Base-by-base conservation (phyloP, 441 rosid species). In the Melastoma candidum region DNA sequence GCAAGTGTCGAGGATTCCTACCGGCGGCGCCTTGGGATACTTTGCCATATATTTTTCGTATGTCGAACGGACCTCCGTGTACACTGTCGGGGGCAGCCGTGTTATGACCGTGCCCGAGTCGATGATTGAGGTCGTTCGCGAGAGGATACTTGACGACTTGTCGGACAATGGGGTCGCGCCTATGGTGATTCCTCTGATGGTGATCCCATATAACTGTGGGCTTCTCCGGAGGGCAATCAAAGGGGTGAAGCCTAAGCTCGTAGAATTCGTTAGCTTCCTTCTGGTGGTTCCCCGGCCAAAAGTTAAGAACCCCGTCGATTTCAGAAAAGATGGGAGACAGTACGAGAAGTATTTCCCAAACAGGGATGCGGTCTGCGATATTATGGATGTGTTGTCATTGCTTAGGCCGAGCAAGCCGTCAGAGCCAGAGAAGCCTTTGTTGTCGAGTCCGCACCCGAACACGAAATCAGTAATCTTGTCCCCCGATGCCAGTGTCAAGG, bases 231-330 rank as follows among this genome's bases (percentile, higher is more conserved):
- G 2, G 6, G 26, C 44, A 12, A 17, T 2, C 39, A 44, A 10
- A 13, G 63, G 49, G n/a, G 48, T 43, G 49, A 12, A 51, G 0
- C 3, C 1, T 8, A 13, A 11, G 22, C 3, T 25, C 8, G 44
- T 17, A 1, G 43, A 27, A 43, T 43, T 43, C 17, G 36, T 3
- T 29, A 7, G 36, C 36, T 29, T 29, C 7, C 36, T 29, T 29
- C 36, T 2, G 36, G 36, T 3, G 3, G 36, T 7, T 3, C 36
- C 36, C 5, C 7, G 26, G 54, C 54, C 54, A 11, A 51, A 51
- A 12, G 12, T 51, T 51, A 51, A 51, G 54, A 26, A 51, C n/a
- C 54, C 54, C 25, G 7, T 51, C 41, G 54, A 51, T 39, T 43
- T 51, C 7, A 10, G 26, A 11, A 11, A 51, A n/a, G 54, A 43